These are phyloP conservation scores for Onygena corvina DNA, from an alignment of 2,329 filamentous ascomycete species.

Conservation along the genomic window DNA sequence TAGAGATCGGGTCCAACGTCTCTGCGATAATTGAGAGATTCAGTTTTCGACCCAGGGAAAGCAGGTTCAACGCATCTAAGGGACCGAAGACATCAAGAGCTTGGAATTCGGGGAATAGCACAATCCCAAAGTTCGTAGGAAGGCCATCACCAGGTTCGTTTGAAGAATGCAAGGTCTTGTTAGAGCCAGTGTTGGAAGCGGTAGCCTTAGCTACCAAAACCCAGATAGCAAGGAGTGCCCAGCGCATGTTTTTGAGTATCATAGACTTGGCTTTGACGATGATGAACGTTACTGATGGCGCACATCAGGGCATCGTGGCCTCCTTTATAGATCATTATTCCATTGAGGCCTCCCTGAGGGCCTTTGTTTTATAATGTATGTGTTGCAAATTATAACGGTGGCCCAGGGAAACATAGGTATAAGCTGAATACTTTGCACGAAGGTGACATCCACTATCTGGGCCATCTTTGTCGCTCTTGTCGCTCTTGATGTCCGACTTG, in stretches of 20 bases:
- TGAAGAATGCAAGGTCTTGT: background rate
- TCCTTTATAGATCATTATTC: no score
- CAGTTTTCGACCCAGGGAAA: conserved; percentile 17
- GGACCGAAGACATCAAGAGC: conserved; percentile 36
- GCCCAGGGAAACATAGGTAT: no score
- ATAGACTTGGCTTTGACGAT: no score
- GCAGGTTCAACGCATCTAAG: conserved; percentile 34
- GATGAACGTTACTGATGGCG: no score
- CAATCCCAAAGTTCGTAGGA: conserved; percentile 12
- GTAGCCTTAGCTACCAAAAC: background rate
- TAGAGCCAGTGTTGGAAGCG: background rate
- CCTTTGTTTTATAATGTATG: background rate
- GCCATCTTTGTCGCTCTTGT: no score
- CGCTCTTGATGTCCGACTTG: no score
- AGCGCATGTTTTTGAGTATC: background rate
- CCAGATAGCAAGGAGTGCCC: background rate
- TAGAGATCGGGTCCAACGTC: conserved; percentile 24
- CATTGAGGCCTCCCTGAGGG: no score
- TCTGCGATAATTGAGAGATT: conserved; percentile 24
- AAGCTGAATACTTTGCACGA: no score
- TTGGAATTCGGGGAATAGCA: conserved; percentile 35
- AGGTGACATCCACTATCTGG: no score
- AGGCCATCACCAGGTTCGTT: background rate
- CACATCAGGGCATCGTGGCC: no score
- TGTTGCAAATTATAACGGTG: no score